Percentiles rank a stretch among this genome's conserved stretches.
These are phyloP conservation scores for Pyrus pyrifolia DNA, from an alignment of 306 rosid genomes.

Conservation along the genomic window DNA sequence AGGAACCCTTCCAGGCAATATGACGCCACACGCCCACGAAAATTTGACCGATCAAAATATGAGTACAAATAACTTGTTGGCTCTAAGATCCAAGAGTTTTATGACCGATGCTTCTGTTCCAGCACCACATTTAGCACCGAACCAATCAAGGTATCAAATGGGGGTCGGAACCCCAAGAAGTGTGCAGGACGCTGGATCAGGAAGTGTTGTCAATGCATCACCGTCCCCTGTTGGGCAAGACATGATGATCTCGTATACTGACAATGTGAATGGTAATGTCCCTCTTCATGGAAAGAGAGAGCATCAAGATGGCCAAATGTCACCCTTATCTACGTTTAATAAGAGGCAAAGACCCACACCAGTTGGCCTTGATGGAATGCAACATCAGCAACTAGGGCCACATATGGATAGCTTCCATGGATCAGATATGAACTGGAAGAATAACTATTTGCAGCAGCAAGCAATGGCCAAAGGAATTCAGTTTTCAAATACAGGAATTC, in stretches of 20 bases:
- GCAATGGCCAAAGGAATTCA: slow-evolving; percentile 63
- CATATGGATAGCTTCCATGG: slow-evolving; percentile 58
- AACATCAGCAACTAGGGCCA: slow-evolving; percentile 50
- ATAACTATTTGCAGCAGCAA: slow-evolving; percentile 59
- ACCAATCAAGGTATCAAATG: slow-evolving; percentile 60
- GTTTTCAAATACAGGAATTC: slow-evolving; percentile 45
- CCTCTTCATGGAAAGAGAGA: slow-evolving; percentile 69
- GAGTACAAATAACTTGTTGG: slow-evolving; percentile 39
- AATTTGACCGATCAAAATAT: slow-evolving; percentile 48
- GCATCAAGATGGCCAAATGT: slow-evolving; percentile 66
- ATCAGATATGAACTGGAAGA: slow-evolving; percentile 73
- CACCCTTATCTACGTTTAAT: slow-evolving; percentile 51
- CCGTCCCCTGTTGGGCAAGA: slow-evolving; percentile 71
- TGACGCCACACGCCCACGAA: slow-evolving; percentile 48
- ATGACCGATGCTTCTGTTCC: slow-evolving; percentile 60
- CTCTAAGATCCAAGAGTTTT: slow-evolving; percentile 52
- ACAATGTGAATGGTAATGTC: slow-evolving; percentile 42
- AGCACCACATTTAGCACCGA: slow-evolving; percentile 43
- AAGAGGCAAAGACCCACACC: slow-evolving; percentile 62
- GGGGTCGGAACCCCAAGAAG: slow-evolving; percentile 62
- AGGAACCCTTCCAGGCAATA: slow-evolving; percentile 51
- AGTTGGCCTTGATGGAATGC: slow-evolving; percentile 57
- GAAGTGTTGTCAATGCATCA: slow-evolving; percentile 41
- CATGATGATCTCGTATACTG: slow-evolving; percentile 46
- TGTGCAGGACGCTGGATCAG: slow-evolving; percentile 59